A percentile compares a stretch with the other conserved stretches of the same genome.
These are phyloP conservation scores for Parasitella parasitica DNA, from an alignment of 371 early-diverging fungal species.

Conservation along the genomic window DNA sequence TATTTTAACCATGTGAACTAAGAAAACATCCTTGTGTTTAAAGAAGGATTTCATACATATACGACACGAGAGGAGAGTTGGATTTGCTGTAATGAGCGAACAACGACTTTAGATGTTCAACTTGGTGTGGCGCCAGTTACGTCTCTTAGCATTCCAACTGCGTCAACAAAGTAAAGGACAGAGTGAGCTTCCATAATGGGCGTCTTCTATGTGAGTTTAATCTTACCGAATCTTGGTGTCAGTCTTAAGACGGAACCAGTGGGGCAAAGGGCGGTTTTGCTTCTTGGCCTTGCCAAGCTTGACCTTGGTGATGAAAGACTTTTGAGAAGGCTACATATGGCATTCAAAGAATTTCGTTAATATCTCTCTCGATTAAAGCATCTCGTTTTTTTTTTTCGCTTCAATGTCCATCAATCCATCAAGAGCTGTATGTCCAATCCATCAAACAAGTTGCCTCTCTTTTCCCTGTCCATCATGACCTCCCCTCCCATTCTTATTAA, in stretches of 20 bases:
- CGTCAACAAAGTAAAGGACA: neutral
- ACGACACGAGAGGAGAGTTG: neutral
- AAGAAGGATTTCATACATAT: neutral
- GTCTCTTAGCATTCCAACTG: slow-evolving; percentile 98
- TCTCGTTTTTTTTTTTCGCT: no score
- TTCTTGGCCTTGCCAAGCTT: slow-evolving; percentile 97
- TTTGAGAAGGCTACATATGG: slow-evolving; percentile 80
- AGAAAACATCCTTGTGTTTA: neutral
- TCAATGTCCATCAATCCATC: neutral
- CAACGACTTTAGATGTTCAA: slow-evolving; percentile 84
- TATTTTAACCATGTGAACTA: neutral
- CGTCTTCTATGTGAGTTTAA: no score
- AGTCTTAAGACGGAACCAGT: slow-evolving; percentile 96
- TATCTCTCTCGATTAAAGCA: neutral
- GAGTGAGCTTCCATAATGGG: no score
- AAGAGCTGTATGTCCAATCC: neutral
- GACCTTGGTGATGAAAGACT: slow-evolving; percentile 96
- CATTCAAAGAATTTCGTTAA: neutral
- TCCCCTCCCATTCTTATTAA: neutral
- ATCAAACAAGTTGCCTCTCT: neutral
- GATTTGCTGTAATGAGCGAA: neutral
- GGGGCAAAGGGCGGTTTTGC: slow-evolving; percentile 98
- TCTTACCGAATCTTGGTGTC: slow-evolving; percentile 90
- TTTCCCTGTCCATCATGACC: neutral
- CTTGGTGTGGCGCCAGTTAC: slow-evolving; percentile 99